A percentile compares a stretch with the other conserved stretches of the same genome.
Evolutionary conservation across 192 early-diverging fungal genomes (phyloP).

Genomic region (Rhizoclosmatium sp.): DNA sequence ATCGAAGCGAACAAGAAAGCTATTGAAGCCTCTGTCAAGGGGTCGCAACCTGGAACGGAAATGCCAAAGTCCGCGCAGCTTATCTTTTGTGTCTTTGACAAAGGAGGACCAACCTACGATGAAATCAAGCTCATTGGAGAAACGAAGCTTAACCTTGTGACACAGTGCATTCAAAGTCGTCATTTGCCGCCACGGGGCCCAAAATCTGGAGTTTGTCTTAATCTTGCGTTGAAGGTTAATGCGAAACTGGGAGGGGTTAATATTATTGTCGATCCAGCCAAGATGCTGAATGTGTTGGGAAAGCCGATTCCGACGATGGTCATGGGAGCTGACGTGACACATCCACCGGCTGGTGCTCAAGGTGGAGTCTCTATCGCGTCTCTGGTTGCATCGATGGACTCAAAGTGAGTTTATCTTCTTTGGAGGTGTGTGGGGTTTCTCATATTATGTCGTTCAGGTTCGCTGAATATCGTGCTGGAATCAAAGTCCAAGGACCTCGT

Average conservation of each 20-base stretch:
- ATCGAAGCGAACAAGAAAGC: conserved; percentile 13
- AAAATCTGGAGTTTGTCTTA: conserved; percentile 69
- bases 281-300: conserved; percentile 24
- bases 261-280: conserved; percentile 28
- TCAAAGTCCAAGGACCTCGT: conserved; percentile 52
- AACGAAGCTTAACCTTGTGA: conserved; percentile 78
- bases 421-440: background rate
- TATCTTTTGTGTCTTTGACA: conserved; percentile 27
- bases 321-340: conserved; percentile 88
- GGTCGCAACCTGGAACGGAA: conserved; percentile 3
- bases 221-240: conserved; percentile 65
- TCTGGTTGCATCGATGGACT: conserved; percentile 53
- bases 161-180: conserved; percentile 75
- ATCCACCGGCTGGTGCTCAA: conserved; percentile 71
- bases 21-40: too few relatives aligned
- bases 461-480: conserved; percentile 46
- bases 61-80: too few relatives aligned
- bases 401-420: background rate
- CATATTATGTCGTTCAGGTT: background rate
- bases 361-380: conserved; percentile 58
- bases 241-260: conserved; percentile 37
- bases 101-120: conserved; percentile 62
- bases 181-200: conserved; percentile 52
- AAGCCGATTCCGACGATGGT: conserved; percentile 30
- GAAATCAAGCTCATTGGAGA: conserved; percentile 84